Evolutionary conservation across 176 grass and related monocot genomes (phyloP), one percentile per base, ranked within the genome.

Genomic region (Bothriochloa decipiens): DNA sequence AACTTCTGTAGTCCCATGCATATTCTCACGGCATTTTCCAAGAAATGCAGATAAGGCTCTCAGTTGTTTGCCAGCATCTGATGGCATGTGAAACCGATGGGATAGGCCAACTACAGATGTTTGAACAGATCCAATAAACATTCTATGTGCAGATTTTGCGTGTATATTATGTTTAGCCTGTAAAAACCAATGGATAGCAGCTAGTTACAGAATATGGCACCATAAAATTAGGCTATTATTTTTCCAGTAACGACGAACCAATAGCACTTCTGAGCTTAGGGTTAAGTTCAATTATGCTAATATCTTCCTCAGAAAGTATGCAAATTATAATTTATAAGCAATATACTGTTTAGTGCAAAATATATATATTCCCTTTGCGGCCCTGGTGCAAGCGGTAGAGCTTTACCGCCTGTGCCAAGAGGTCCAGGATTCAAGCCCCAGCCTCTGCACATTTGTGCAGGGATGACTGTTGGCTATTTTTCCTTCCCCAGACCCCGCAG

Each of bases 91-190:
- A 87, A 97, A 97, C 11, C 88, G 84, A 86, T 94, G 88, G 16
- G 86, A 92, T 91, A 97, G 82, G 83, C 95, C 95, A 85, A 97
- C 95, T 83, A 94, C 92, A 78, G 92, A 94, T 47, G 92, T 78
- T 87, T 97, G 86, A 73, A 91, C 86, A 81, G 77, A 97, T 77
- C 95, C 95, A 85, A 94, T 75, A 85, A 83, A 85, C 58, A 77
- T 87, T 42, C 35, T 69, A 64, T 45, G 27, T 33, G 37, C 35
- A 50, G 77, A 85, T 66, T 87, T 89, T 74, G 58, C 42, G 22
- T 72, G 77, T 41, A 89, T 17, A 80, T 87, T 92, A 53, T 91
- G 88, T 46, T 91, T 91, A 57, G 8, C 86, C 95, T 97, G 81
- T 62, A 90, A 67, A 70, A 49, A 67, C 42, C 25, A 47, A 75